Conservation (phyloP, 2,329 filamentous ascomycete genomes). For the Alternaria tenuissima region DNA sequence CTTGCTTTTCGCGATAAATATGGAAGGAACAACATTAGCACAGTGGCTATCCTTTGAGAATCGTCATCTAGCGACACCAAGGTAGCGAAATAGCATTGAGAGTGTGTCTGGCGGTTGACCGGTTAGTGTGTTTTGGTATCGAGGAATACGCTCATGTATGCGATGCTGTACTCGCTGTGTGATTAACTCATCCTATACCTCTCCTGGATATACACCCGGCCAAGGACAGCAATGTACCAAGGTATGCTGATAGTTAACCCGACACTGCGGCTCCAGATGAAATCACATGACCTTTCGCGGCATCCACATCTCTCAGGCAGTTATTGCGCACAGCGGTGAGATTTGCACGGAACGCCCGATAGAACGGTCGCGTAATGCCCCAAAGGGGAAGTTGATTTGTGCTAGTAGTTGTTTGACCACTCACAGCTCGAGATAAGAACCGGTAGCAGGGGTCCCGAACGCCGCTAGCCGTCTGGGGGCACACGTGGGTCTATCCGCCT, state of each 20-base stretch:
- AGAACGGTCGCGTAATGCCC: slow-evolving; percentile 19
- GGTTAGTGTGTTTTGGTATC: slow-evolving; percentile 14
- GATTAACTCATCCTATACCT: slow-evolving; percentile 2
- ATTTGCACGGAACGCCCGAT: slow-evolving; percentile 26
- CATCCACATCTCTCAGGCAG: slow-evolving; percentile 11
- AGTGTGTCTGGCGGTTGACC: slow-evolving; percentile 9
- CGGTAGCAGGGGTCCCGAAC: slow-evolving; percentile 16
- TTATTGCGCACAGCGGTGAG: slow-evolving; percentile 35
- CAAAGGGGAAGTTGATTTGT: slow-evolving; percentile 25
- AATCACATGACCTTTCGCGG: slow-evolving; percentile 30
- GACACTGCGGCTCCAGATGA: slow-evolving; percentile 12
- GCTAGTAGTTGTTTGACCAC: slow-evolving; percentile 15
- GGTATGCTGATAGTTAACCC: slow-evolving; percentile 13
- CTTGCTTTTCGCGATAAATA: slow-evolving; percentile 20
- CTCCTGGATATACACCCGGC: slow-evolving; percentile 13
- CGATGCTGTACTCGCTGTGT: slow-evolving; percentile 14
- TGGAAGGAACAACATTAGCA: slow-evolving; percentile 18
- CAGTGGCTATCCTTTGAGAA: slow-evolving; percentile 17
- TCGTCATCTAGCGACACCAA: slow-evolving; percentile 5
- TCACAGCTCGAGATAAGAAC: slow-evolving; percentile 22
- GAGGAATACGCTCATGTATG: slow-evolving; percentile 20
- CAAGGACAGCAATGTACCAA: slow-evolving; percentile 1
- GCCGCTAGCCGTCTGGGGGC: slow-evolving; percentile 22
- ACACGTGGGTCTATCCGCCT: slow-evolving; percentile 25
- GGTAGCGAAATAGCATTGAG: slow-evolving; percentile 2